A percentile compares a stretch with the other conserved stretches of the same genome.
These are phyloP conservation scores for Graphiopsis chlorocephala DNA, from an alignment of 2,329 filamentous ascomycete species.

Conservation along the genomic window DNA sequence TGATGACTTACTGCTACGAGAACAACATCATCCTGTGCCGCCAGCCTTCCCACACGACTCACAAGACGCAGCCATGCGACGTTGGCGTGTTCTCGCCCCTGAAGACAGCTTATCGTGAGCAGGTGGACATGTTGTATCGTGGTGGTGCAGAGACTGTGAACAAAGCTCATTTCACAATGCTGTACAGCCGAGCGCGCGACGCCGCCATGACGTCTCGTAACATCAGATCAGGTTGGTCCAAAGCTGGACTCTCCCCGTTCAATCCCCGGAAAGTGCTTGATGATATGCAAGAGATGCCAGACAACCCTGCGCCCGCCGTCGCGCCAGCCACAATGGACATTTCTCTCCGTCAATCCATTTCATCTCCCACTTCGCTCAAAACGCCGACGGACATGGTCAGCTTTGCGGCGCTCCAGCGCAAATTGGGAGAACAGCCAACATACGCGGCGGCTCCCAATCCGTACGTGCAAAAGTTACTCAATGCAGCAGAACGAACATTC, in stretches of 20 bases:
- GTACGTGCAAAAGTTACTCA: no score
- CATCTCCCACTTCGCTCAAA: no score
- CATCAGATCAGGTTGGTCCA: slow-evolving; percentile 30
- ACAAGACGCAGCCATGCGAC: slow-evolving; percentile 33
- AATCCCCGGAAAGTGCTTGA: slow-evolving; percentile 10
- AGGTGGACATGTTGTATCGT: slow-evolving; percentile 13
- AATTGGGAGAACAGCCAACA: no score
- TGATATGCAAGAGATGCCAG: no score
- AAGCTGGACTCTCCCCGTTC: slow-evolving; percentile 30
- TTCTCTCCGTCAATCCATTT: no score
- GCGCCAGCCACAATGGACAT: no score
- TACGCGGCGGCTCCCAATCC: no score
- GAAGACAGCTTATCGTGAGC: slow-evolving; percentile 17
- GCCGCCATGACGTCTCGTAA: slow-evolving; percentile 27
- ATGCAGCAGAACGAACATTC: no score
- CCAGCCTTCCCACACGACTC: slow-evolving; percentile 22
- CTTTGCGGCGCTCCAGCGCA: no score
- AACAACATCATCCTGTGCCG: neutral
- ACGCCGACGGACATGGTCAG: no score
- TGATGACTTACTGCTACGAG: neutral
- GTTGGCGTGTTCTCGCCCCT: slow-evolving; percentile 25
- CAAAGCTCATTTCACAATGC: neutral
- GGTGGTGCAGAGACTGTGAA: neutral
- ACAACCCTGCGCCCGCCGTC: no score
- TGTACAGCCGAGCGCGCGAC: slow-evolving; percentile 22